Evolutionary conservation across 306 rosid genomes (phyloP).

Genomic region (Prunus armeniaca): DNA sequence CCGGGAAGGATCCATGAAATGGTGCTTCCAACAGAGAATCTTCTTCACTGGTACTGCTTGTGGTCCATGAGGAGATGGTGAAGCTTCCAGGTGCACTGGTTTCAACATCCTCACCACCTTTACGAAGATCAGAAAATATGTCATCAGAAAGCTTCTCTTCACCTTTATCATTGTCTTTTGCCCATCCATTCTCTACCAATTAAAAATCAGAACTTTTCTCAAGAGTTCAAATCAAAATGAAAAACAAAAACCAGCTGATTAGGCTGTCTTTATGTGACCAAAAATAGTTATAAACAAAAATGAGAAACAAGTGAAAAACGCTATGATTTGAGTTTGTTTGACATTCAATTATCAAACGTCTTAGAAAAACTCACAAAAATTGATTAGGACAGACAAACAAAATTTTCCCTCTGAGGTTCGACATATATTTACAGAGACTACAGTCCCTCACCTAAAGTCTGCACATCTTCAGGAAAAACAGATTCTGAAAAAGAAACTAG

Average conservation of each 20-base stretch:
- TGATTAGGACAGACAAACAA: background rate
- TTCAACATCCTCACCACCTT: slow-evolving; percentile 41
- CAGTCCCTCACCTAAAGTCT: slow-evolving; percentile 57
- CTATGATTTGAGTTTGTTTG: background rate
- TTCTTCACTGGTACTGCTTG: slow-evolving; percentile 36
- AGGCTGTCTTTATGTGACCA: background rate
- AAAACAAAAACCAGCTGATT: background rate
- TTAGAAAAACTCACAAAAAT: background rate
- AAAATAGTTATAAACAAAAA: background rate
- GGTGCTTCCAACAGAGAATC: slow-evolving; percentile 36
- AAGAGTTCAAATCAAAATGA: slow-evolving; percentile 21
- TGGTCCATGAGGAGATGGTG: slow-evolving; percentile 52
- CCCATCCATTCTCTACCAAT: slow-evolving; percentile 57
- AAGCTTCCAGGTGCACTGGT: slow-evolving; percentile 39
- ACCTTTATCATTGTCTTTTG: slow-evolving; percentile 36
- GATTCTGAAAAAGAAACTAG: slow-evolving; percentile 70
- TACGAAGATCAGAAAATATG: slow-evolving; percentile 35
- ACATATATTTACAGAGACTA: background rate
- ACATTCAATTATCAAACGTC: background rate
- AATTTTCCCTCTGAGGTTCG: background rate
- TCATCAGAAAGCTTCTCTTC: slow-evolving; percentile 46
- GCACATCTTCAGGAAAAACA: slow-evolving; percentile 47
- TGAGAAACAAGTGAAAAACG: background rate
- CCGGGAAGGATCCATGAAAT: slow-evolving; percentile 46
- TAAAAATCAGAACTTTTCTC: slow-evolving; percentile 33